Evolutionary conservation across 371 early-diverging fungal genomes (phyloP), one percentile per base, ranked within the genome.

Genomic region (Smittium culicis): DNA sequence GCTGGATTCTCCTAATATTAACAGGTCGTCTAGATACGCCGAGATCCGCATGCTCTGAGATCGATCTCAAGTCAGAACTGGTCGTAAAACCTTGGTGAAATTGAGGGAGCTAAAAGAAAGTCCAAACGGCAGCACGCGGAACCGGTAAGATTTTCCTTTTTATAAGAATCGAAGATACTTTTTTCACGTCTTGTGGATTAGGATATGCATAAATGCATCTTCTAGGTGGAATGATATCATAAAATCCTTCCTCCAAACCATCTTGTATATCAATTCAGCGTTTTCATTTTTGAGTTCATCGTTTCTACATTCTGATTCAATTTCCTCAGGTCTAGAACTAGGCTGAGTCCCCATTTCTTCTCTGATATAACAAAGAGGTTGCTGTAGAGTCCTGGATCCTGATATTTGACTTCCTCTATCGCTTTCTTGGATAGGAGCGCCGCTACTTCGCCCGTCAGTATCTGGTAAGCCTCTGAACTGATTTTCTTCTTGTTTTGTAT

Each of bases 81-180:
- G 72, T 27, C 71, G 70, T n/a, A 79, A 69, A 27, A 79, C 66
- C 59, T 73, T 74, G 8, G 80, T 80, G 57, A 82, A 82, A 17
- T 74, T 72, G 2, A 68, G 68, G 0, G 79, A 79, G 1, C 76
- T 73, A 24, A 77, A 71, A 1, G 79, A 73, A 0, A 82, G 72
- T 2, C 79, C 82, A 64, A 82, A 82, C 0, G 79, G 73, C 29
- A 75, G 63, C 0, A 76, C 74, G 1, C 68, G 67, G 71, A 74
- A 81, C 69, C 78, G 80, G 69, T 78, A 82, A 25, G 70, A 66
- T 31, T 74, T 66, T 16, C 73, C 74, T 30, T 78, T 71, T 73
- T 78, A 81, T 28, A 68, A 56, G 59, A 81, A 79, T 54, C 76
- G 79, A 11, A 81, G 74, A 65, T 70, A 79, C 0, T 65, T 54